Evolutionary conservation across 2,329 filamentous ascomycete species (phyloP), one percentile per base, ranked within the genome.

Genomic region (Myrmaecium sp.): DNA sequence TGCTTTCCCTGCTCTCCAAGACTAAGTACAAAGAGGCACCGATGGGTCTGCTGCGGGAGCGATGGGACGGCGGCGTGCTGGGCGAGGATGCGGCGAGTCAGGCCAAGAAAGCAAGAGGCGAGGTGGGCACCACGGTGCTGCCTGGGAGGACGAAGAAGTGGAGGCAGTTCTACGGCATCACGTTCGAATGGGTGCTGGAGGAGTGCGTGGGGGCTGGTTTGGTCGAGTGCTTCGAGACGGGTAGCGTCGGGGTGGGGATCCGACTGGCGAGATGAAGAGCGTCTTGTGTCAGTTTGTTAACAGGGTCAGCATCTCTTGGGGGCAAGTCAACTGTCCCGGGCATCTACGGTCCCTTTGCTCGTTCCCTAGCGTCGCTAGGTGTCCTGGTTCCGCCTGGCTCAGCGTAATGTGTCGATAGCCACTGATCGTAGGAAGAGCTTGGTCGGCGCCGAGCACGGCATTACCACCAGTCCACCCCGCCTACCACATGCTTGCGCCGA

Each of bases 171-270:
- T 66, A 68, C 40, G 78, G 78, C 0, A 48, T 81, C 33, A 53
- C 63, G 22, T 83, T 81, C 47, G 64, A 74, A 31, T 83, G 74
- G 73, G 59, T 78, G 10, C 44, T 83, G 21, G 70, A 66, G 21
- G 75, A 82, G 46, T 76, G 74, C 22, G 59, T 79, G 14, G 78
- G 76, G 0, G 59, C 70, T 15, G 78, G 78, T 2, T 42, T 74
- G 10, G 63, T 82, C 4, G 77, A 84, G 49, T 52, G 79, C 9
- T 84, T 84, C 46, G 68, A 80, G 41, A 83, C 77, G 8, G 62
- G 72, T 9, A 76, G 69, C 39, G 74, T 82, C n/a, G 77, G 77
- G 2, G 59, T 65, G 32, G 77, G 69, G 7, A 63, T 80, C 2
- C 43, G 55, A 28, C 37, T 31, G n/a, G 28, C 29, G 10, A 36